Evolutionary conservation across 768 basidiomycete species (phyloP).

Genomic region (Naganishia randhawae): DNA sequence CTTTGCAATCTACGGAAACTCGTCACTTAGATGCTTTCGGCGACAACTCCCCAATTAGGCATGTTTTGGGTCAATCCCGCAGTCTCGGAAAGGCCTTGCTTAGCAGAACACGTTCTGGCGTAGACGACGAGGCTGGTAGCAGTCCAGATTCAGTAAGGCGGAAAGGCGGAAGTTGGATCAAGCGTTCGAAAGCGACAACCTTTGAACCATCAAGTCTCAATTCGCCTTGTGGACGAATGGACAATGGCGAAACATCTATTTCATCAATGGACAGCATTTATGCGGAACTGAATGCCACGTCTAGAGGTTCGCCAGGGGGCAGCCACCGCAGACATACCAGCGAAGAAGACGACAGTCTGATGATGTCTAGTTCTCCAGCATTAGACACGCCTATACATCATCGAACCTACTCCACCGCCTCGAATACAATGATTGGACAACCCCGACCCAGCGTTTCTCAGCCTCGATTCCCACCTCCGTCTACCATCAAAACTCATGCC

Average conservation of each 20-base stretch:
- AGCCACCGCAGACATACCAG: conserved; percentile 15
- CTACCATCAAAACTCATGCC: conserved; percentile 20
- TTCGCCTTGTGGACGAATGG: neutral
- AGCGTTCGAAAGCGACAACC: conserved; percentile 28
- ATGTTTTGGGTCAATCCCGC: conserved; percentile 26
- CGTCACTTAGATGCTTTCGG: conserved; percentile 1
- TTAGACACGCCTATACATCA: conserved; percentile 27
- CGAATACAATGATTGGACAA: neutral
- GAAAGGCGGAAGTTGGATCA: conserved; percentile 30
- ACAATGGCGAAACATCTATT: conserved; percentile 5
- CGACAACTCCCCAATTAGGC: conserved; percentile 21
- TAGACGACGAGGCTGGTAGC: conserved; percentile 23
- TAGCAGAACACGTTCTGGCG: conserved; percentile 18
- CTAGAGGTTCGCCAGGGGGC: neutral
- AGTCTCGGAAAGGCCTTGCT: conserved; percentile 26
- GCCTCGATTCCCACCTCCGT: conserved; percentile 16
- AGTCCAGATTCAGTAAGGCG: conserved; percentile 25
- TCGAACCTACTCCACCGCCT: neutral
- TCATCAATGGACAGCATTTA: conserved; percentile 15
- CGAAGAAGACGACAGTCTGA: conserved; percentile 18
- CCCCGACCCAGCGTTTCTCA: conserved; percentile 6
- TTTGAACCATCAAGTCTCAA: neutral
- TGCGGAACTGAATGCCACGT: conserved; percentile 5
- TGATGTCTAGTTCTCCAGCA: conserved; percentile 26
- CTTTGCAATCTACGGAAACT: neutral